Evolutionary conservation across 2,329 filamentous ascomycete species (phyloP), one percentile per base, ranked within the genome.

Genomic region (Xylariomycetidae sp.): DNA sequence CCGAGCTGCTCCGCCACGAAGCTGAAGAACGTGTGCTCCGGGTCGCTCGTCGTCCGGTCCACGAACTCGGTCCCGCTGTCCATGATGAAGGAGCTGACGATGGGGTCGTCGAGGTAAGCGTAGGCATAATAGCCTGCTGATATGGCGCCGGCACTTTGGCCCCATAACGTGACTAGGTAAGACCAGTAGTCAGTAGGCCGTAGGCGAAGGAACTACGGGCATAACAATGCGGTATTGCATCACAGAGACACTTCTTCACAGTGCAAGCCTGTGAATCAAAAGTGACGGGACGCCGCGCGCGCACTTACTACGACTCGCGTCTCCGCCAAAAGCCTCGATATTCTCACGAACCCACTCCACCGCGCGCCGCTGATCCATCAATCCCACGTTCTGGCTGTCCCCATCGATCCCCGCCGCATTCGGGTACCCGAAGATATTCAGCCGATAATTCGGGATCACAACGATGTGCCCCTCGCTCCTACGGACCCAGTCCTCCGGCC

Each of bases 301-400:
- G n/a, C n/a, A n/a, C n/a, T n/a, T n/a, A n/a, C n/a, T 69, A 11
- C 56, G 51, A 4, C 47, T 35, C 4, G 54, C 49, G 40, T 69
- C 64, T 18, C 71, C 70, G 33, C 69, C 68, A 40, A 75, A 74
- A 5, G 51, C 53, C 6, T 43, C 57, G 25, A 73, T 66, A 47
- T 74, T 72, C 37, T 63, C 54, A 25, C 58, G 57, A 0, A 70
- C 52, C 71, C 70, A 75, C 50, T 72, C 65, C 1, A 74, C 48
- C 1, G 67, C 69, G 14, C 59, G 46, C 7, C 69, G 63, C 45
- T 74, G 69, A 48, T 77, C 71, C 3, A 64, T 56, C 4, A 74
- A 49, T 1, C 68, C 70, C 9, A 70, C 41, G 36, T 74, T 75
- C 33, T 63, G 57, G 10, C 37, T 55, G 31, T 38, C 26, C 16